Evolutionary conservation across 257 asterid genomes (phyloP), one percentile per base, ranked within the genome.

Genomic region (Rehmannia glutinosa): DNA sequence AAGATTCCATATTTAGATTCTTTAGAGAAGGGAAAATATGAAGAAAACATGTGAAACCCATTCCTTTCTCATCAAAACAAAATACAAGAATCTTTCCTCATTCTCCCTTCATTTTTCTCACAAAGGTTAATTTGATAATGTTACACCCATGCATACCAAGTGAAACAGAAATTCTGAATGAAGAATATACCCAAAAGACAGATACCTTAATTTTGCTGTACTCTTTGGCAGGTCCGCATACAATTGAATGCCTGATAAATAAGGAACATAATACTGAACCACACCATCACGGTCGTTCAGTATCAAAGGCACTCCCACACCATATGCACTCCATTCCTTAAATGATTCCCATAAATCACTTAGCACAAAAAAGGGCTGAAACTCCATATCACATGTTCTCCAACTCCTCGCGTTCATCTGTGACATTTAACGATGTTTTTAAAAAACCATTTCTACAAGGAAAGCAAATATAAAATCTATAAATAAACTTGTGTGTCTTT

Each of bases 311-410:
- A 93, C 99, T 70, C 97, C 99, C 63, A 87, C 87, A 71, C 99
- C 99, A 80, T 88, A 90, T 3, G 91, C 99, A 68, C 99, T 93
- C 99, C 97, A 90, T 77, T 93, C 96, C 74, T 83, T 85, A 65
- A 86, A 93, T 3, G 97, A 85, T 66, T 93, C 97, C 95, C 96
- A 93, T 32, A 93, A 75, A 80, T 90, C 96, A 56, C 95, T 91
- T 3, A 93, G 84, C 69, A 86, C 82, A 64, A 85, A 93, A 78
- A 83, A 88, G 15, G 95, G 91, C 74, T 77, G 89, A 56, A 50
- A 80, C 71, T 86, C 96, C 24, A 21, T 75, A 66, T 81, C 88
- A 64, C 89, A 49, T 11, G 84, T 83, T 82, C 90, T 86, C 96
- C 95, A 78, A 62, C 78, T 81, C 76, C 83, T 83, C 88, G 71